Evolutionary conservation across 805 yeast genomes (phyloP), one percentile per base, ranked within the genome.

Genomic region (Tetrapisispora nanseiensis): DNA sequence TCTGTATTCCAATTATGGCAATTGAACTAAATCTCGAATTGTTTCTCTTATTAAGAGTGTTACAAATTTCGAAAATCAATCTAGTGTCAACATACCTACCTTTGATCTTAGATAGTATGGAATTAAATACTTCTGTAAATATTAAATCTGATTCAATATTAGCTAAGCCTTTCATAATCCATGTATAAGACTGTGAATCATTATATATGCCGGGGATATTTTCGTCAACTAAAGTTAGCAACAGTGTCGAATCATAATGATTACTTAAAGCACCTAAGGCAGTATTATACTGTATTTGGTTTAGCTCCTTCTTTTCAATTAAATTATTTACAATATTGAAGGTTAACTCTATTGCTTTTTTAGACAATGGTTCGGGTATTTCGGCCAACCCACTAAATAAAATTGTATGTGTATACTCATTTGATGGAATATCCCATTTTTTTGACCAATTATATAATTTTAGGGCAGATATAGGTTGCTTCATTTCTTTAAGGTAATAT

Each of bases 381-480:
- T 62, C 60, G 1, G 75, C 64, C 43, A 71, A 62, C 0, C 74
- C 76, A 30, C 66, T 59, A 39, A 75, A 70, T 8, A 75, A 40
- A 5, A 74, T 67, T 6, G 75, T 73, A 37, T 68, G 54, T 2
- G 75, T 63, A 26, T 68, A 65, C 21, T 74, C 72, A 49, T 79
- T 75, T 5, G 70, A 63, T 2, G 72, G 70, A 11, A 78, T 68
- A 1, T 72, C 74, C 78, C 84, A 74, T 54, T 79, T 81, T 50
- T 76, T 78, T 39, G 85, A 65, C 61, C 73, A 70, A 39, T 70
- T 68, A 45, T 70, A 69, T 16, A 75, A 49, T 32, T 73, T 73
- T 21, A 80, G 42, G 0, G 82, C 82, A 7, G 66, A 67, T 35
- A 70, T 68, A 1, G 70, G 56, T 19, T 70, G 68, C 2, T 71